Evolutionary conservation across 2,329 filamentous ascomycete species (phyloP).

Genomic region (Didymella arachidicola): DNA sequence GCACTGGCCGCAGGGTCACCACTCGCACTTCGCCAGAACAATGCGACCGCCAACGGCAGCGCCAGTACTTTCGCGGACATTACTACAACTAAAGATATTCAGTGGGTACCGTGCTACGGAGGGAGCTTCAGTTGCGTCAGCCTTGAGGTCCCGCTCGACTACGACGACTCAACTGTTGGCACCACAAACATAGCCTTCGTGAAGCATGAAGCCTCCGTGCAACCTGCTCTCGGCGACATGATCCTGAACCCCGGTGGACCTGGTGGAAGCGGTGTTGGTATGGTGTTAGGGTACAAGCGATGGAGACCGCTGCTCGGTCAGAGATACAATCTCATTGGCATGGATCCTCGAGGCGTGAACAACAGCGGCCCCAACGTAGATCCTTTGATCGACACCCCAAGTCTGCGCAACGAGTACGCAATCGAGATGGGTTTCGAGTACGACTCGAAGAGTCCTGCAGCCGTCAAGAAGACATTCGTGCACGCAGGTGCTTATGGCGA

Average conservation of each 20-base stretch:
- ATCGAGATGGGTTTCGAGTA: slow-evolving; percentile 23
- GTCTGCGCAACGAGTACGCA: slow-evolving; percentile 15
- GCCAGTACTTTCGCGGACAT: not conserved
- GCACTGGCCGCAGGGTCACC: not conserved
- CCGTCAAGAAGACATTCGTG: slow-evolving; percentile 42
- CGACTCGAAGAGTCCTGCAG: slow-evolving; percentile 30
- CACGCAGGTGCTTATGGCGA: slow-evolving; percentile 36
- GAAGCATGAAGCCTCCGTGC: slow-evolving; percentile 17
- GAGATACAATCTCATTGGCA: slow-evolving; percentile 47
- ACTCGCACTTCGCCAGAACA: not conserved
- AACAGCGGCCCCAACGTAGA: slow-evolving; percentile 22
- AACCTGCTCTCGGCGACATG: slow-evolving; percentile 23
- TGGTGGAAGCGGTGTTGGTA: slow-evolving; percentile 43
- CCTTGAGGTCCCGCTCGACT: slow-evolving; percentile 33
- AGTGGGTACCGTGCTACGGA: slow-evolving; percentile 20
- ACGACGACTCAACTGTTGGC: slow-evolving; percentile 22
- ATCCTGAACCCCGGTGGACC: slow-evolving; percentile 36
- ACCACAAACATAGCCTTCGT: slow-evolving; percentile 27
- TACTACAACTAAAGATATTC: not conserved
- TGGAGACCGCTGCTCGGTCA: slow-evolving; percentile 5
- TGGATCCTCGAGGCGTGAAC: slow-evolving; percentile 43
- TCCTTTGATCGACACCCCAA: slow-evolving; percentile 20
- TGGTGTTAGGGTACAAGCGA: slow-evolving; percentile 13
- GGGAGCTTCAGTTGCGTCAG: slow-evolving; percentile 18
- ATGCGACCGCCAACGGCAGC: not conserved